A percentile compares a stretch with the other conserved stretches of the same genome.
Evolutionary conservation across 2,329 filamentous ascomycete genomes (phyloP).

Genomic region (Scedosporium apiospermum): DNA sequence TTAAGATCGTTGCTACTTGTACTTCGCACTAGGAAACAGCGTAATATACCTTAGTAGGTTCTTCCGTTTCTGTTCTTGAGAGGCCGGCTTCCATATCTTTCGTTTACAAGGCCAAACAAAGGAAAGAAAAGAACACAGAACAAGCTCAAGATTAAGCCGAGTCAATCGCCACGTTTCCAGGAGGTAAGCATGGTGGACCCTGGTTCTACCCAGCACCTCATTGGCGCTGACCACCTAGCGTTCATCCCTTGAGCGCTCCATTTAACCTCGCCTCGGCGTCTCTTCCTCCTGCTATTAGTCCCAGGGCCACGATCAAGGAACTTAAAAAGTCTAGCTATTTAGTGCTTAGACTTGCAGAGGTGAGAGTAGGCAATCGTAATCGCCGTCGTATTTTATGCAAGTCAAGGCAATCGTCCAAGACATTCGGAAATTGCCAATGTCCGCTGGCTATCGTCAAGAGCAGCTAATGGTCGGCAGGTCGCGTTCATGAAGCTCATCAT

Average conservation of each 20-base stretch:
- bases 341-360: not conserved
- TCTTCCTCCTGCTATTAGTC: no score
- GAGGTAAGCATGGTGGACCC: not conserved
- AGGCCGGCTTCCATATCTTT: not conserved
- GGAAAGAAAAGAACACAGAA: not conserved
- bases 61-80: not conserved
- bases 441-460: not conserved
- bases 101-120: no score
- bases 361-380: not conserved
- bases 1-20: not conserved
- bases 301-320: no score
- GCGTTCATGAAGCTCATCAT: not conserved
- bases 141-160: not conserved
- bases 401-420: not conserved
- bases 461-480: not conserved
- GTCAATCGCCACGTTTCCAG: not conserved
- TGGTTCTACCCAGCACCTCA: not conserved
- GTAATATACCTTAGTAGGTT: not conserved
- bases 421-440: not conserved
- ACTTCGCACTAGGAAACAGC: not conserved
- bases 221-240: not conserved
- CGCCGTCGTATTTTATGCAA: not conserved
- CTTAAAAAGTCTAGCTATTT: no score
- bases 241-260: not conserved
- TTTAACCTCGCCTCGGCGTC: not conserved